phyloP scores from a whole-genome alignment of 805 yeast species.

The Candida odintsovae region DNA sequence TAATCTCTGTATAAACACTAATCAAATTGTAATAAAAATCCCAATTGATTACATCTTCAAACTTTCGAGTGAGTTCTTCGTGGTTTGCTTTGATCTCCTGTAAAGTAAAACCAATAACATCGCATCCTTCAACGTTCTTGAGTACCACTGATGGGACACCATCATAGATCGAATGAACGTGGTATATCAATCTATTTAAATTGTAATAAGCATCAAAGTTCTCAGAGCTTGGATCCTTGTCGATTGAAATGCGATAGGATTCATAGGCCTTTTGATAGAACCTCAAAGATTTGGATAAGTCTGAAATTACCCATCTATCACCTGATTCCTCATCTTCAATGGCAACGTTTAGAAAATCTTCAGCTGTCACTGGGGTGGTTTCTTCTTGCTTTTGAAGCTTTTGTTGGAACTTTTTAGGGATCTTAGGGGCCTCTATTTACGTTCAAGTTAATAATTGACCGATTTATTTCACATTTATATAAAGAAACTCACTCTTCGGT shows the following conservation, averaged over 20 bases:
- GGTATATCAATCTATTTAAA: conserved; percentile 50
- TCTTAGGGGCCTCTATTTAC: conserved; percentile 3
- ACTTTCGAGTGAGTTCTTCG: conserved; percentile 4
- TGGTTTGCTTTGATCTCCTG: conserved; percentile 14
- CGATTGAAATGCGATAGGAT: conserved; percentile 33
- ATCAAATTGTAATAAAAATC: conserved; percentile 22
- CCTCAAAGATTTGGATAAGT: conserved; percentile 55
- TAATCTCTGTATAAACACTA: conserved; percentile 14
- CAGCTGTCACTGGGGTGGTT: conserved; percentile 28
- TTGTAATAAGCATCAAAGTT: conserved; percentile 51
- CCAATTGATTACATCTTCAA: conserved; percentile 20
- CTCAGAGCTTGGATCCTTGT: conserved; percentile 1
- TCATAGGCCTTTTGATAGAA: conserved; percentile 56
- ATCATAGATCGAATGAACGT: conserved; percentile 48
- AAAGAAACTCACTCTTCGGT: conserved; percentile 14
- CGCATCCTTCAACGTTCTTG: conserved; percentile 24
- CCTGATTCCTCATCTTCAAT: conserved; percentile 67
- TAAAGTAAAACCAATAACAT: conserved; percentile 1
- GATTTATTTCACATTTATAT: neutral
- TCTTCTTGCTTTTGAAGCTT: neutral
- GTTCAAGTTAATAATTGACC: neutral
- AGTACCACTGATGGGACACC: conserved; percentile 33
- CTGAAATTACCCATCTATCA: conserved; percentile 67
- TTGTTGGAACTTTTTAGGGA: conserved; percentile 10
- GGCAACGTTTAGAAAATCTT: conserved; percentile 52